phyloP scores from a whole-genome alignment of 345 rosid species.

The Salix viminalis region DNA sequence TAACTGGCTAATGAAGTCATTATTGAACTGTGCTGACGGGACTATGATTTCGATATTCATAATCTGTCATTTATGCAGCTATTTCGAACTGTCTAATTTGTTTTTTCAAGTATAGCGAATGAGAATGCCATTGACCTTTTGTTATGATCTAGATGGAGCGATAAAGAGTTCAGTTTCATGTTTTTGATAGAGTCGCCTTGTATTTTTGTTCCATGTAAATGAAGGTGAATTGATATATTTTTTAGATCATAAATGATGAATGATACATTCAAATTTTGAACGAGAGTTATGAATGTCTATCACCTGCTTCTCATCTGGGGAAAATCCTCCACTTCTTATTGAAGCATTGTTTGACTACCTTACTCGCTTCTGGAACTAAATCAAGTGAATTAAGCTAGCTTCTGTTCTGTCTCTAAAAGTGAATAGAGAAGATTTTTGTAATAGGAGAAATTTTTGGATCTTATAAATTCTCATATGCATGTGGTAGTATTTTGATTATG shows the following conservation, averaged over 20 bases:
- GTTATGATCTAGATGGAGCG: too few relatives aligned
- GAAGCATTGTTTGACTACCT: background rate
- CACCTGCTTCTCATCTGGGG: background rate
- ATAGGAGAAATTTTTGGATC: background rate
- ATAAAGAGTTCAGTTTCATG: too few relatives aligned
- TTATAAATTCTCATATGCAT: background rate
- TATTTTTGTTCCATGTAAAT: too few relatives aligned
- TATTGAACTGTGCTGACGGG: background rate
- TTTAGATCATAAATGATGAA: background rate
- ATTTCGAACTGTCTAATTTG: background rate
- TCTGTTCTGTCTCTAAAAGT: background rate
- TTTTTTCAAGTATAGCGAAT: too few relatives aligned
- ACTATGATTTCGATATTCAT: background rate
- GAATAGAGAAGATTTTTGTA: background rate
- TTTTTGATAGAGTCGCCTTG: too few relatives aligned
- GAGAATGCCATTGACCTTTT: too few relatives aligned
- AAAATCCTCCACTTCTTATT: background rate
- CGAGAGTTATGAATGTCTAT: background rate
- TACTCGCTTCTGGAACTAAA: background rate
- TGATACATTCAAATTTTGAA: background rate
- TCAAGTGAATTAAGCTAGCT: background rate
- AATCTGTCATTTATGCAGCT: background rate
- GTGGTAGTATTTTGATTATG: background rate
- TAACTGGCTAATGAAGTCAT: background rate
- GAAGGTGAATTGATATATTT: background rate